Conservation (phyloP, 257 asterid species). For the Solanum clarkiae region DNA sequence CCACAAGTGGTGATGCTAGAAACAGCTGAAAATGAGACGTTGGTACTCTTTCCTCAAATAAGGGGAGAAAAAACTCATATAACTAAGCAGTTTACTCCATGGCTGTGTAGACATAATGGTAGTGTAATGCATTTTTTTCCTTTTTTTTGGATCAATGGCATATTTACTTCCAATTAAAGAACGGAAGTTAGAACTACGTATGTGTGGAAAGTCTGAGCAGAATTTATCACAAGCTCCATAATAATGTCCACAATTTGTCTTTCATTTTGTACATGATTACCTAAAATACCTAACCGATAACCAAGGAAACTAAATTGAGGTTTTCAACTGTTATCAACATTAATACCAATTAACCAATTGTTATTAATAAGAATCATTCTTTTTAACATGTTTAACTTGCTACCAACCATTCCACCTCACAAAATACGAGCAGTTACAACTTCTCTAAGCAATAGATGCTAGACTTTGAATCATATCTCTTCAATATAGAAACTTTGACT, state of each 20-base stretch:
- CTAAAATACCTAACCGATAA: neutral
- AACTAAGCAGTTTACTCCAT: neutral
- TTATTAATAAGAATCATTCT: neutral
- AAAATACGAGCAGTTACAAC: neutral
- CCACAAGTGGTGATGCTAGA: neutral
- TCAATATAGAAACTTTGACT: neutral
- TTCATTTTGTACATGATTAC: neutral
- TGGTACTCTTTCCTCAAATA: neutral
- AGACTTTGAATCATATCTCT: neutral
- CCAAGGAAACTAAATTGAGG: neutral
- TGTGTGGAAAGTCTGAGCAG: neutral
- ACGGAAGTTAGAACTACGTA: neutral
- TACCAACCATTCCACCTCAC: neutral
- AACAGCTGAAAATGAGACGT: neutral
- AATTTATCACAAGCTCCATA: neutral
- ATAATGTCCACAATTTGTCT: neutral
- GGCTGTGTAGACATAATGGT: neutral
- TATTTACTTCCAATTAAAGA: neutral
- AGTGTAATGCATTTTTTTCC: neutral
- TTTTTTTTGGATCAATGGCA: neutral
- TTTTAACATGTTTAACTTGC: neutral
- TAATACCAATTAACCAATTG: neutral
- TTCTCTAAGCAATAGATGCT: neutral
- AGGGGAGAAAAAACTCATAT: neutral
- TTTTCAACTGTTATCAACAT: neutral